Base-by-base conservation (phyloP, 2,329 filamentous ascomycete species). In the Apiospora rasikravindrae region DNA sequence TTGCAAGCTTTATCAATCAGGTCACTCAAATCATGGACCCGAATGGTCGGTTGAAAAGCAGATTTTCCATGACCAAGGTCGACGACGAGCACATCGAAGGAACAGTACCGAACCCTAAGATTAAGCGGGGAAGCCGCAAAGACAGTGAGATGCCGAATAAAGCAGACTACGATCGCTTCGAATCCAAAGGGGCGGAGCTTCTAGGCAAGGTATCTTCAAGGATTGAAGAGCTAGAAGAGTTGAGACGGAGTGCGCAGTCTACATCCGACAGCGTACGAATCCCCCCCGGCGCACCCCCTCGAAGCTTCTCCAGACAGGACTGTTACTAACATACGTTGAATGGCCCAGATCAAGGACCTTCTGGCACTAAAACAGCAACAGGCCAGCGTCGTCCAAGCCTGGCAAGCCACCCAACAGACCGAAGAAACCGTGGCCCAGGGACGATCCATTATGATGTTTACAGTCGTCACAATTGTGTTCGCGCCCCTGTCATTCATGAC, bases 311-410 rank as follows among this genome's bases (percentile, higher is more conserved):
- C n/a, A n/a, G n/a, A n/a, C n/a, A n/a, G n/a, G n/a, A n/a, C n/a
- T n/a, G n/a, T n/a, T n/a, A n/a, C n/a, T n/a, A n/a, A n/a, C n/a
- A n/a, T n/a, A n/a, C n/a, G n/a, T n/a, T n/a, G n/a, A n/a, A n/a
- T n/a, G 16, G 7, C 47, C 8, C 22, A 83, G 81, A 75, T 85
- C 57, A 80, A 82, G 51, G 82, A 83, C 64, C 77, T 86, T 1
- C 76, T 86, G 1, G 78, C 77, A 0, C 77, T 86, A 33, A 86
- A 86, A 71, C 84, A 86, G 47, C 84, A 86, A 72, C 84, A 86
- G 72, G 83, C 84, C 0, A 81, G 82, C 51, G 82, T 86, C 0
- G 79, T 86, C 5, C 83, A 86, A 72, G 84, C 84, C 0, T 83
- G 81, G 78, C 80, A 82, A 22, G 78, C 84, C 0, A 77, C 83